phyloP scores from a whole-genome alignment of 129 eudicot species.

The Rutidosis leptorrhynchoides region DNA sequence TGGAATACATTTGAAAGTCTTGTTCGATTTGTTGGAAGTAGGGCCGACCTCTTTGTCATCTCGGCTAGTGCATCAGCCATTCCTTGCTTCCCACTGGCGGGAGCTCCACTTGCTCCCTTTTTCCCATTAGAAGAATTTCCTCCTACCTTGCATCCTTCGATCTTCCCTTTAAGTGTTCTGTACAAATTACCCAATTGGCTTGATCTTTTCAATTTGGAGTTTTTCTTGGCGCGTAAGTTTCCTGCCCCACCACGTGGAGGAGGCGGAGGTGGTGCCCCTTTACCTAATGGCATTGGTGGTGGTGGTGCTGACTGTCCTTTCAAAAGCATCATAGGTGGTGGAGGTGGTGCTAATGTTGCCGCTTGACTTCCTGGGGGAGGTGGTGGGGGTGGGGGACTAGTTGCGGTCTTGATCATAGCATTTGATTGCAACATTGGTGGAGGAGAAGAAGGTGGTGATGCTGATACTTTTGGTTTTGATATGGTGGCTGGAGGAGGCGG shows the following conservation, averaged over 20 bases:
- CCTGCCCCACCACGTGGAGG: constrained; percentile 50
- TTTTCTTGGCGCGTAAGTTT: constrained; percentile 42
- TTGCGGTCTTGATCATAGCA: too few species aligned
- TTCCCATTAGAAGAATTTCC: constrained; percentile 38
- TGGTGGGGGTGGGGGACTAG: constrained; percentile 27
- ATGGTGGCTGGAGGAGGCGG: constrained; percentile 9
- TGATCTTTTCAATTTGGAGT: constrained; percentile 66
- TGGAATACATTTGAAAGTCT: constrained; percentile 59
- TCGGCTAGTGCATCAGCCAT: constrained; percentile 97
- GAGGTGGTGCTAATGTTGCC: constrained; percentile 42
- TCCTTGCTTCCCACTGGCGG: constrained; percentile 53
- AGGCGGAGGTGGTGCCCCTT: constrained; percentile 76
- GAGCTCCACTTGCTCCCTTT: constrained; percentile 41
- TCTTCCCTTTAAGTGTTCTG: constrained; percentile 74
- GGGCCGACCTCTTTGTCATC: constrained; percentile 96
- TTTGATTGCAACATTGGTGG: too few species aligned
- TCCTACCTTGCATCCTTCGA: constrained; percentile 70
- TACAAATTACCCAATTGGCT: constrained; percentile 84
- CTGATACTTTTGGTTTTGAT: not conserved
- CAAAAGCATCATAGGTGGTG: constrained; percentile 31
- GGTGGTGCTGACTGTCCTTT: constrained; percentile 36
- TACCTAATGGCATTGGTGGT: constrained; percentile 33
- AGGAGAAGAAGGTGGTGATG: constrained; percentile 20
- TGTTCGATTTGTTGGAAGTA: constrained; percentile 95
- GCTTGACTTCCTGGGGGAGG: constrained; percentile 29